Percentiles rank a stretch among this genome's conserved stretches.
phyloP scores from a whole-genome alignment of 1,139 yeast genomes.

The Candida pseudoviswanathii region DNA sequence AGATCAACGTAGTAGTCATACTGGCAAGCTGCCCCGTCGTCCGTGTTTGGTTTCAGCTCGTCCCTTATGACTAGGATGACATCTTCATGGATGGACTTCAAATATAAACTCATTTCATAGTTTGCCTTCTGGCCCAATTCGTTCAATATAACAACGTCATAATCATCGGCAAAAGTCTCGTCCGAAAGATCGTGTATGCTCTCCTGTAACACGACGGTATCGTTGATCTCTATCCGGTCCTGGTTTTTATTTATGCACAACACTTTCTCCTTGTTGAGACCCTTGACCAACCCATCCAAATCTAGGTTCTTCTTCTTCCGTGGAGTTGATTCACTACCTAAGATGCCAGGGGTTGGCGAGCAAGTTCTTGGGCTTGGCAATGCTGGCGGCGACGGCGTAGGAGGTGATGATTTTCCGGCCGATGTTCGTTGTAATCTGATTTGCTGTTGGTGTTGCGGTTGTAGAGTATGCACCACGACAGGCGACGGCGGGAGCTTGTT shows the following conservation, averaged over 20 bases:
- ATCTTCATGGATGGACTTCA: conserved; percentile 6
- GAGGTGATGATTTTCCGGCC: not conserved
- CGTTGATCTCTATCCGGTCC: not conserved
- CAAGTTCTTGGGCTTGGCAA: not conserved
- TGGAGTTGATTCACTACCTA: not conserved
- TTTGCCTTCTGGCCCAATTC: conserved; percentile 7
- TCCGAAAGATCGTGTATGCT: conserved; percentile 5
- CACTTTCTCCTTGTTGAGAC: conserved; percentile 4
- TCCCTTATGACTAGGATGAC: conserved; percentile 6
- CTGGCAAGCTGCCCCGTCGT: not conserved
- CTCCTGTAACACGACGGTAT: conserved; percentile 3
- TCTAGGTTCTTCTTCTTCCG: not conserved
- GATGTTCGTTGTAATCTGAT: not conserved
- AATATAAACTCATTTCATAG: conserved; percentile 7
- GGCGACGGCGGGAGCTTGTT: not conserved
- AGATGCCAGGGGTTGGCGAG: not conserved
- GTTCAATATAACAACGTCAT: conserved; percentile 11
- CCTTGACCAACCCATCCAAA: conserved; percentile 1
- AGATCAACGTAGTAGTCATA: conserved; percentile 6
- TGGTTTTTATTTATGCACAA: conserved; percentile 8
- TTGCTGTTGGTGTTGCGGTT: not conserved
- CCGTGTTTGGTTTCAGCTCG: not conserved
- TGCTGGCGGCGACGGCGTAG: not conserved
- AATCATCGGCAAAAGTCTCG: conserved; percentile 4
- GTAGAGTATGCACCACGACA: not conserved